Conservation (phyloP, 208 protist species). For the Crithidia fasciculata region DNA sequence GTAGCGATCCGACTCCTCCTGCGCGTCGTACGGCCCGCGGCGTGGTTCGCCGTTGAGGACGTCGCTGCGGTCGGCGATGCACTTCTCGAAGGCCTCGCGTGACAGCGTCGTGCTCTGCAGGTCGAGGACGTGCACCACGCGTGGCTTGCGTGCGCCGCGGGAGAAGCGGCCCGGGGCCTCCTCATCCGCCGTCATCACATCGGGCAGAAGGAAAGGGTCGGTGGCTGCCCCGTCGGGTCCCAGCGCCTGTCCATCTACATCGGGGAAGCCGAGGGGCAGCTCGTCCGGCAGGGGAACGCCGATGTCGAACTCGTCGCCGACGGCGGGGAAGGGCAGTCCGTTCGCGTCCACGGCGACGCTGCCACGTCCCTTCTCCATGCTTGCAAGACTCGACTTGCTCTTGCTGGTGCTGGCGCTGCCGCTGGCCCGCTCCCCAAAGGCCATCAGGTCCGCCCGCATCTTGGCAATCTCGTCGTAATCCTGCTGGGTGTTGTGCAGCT, state of each 20-base stretch:
- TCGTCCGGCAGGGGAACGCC: slow-evolving; percentile 81
- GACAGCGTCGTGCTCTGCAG: slow-evolving; percentile 72
- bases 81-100: slow-evolving; percentile 64
- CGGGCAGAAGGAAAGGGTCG: slow-evolving; percentile 41
- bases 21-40: slow-evolving; percentile 61
- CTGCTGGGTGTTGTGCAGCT: slow-evolving; percentile 63
- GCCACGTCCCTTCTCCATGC: slow-evolving; percentile 86
- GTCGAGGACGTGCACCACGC: slow-evolving; percentile 66
- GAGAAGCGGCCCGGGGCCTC: slow-evolving; percentile 14
- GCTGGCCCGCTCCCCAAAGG: slow-evolving; percentile 74
- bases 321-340: slow-evolving; percentile 47
- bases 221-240: slow-evolving; percentile 14
- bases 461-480: slow-evolving; percentile 86
- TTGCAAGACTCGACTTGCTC: slow-evolving; percentile 82
- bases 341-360: slow-evolving; percentile 41
- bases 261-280: slow-evolving; percentile 48
- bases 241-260: slow-evolving; percentile 10
- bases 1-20: slow-evolving; percentile 68
- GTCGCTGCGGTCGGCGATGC: slow-evolving; percentile 72
- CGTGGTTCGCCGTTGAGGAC: slow-evolving; percentile 62
- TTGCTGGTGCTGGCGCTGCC: slow-evolving; percentile 69
- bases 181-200: slow-evolving; percentile 24
- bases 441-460: slow-evolving; percentile 82
- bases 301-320: slow-evolving; percentile 81
- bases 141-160: slow-evolving; percentile 26